A percentile compares a stretch with the other conserved stretches of the same genome.
These are phyloP conservation scores for Sanghuangporus weigelae DNA, from an alignment of 1,284 basidiomycete genomes.

Conservation along the genomic window DNA sequence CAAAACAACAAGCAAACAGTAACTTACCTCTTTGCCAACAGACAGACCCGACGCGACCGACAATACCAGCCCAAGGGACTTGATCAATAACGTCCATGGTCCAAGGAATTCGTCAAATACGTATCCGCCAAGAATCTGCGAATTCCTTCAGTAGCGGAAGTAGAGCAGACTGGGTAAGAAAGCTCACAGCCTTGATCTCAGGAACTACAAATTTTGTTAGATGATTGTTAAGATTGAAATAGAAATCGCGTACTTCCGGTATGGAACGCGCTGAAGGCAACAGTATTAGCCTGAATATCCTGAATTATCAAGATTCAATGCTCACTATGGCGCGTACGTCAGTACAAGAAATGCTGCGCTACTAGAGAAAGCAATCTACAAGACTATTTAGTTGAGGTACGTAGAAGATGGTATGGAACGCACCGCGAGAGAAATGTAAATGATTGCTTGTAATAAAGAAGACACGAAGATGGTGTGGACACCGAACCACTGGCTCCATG, in stretches of 20 bases:
- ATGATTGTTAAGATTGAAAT: not conserved
- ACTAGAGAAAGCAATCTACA: conserved; percentile 55
- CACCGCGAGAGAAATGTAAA: conserved; percentile 61
- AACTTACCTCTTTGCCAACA: conserved; percentile 61
- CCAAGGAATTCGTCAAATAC: conserved; percentile 66
- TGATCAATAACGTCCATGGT: conserved; percentile 73
- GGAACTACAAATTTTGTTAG: conserved; percentile 41
- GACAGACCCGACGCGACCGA: conserved; percentile 76
- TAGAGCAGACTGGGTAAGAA: not conserved
- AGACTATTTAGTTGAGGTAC: not conserved
- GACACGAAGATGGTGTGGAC: conserved; percentile 50
- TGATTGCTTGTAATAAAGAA: conserved; percentile 55
- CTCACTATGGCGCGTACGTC: conserved; percentile 66
- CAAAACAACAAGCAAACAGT: not conserved
- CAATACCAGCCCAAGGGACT: conserved; percentile 71
- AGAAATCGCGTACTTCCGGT: conserved; percentile 60
- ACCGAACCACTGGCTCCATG: conserved; percentile 58
- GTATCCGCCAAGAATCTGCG: conserved; percentile 67
- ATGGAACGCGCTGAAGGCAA: conserved; percentile 55
- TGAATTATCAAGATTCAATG: conserved; percentile 7
- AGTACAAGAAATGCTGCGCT: conserved; percentile 63
- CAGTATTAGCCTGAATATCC: not conserved
- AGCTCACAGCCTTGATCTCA: conserved; percentile 68
- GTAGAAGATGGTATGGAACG: conserved; percentile 22
- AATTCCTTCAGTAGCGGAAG: not conserved